Evolutionary conservation across 129 eudicot genomes (phyloP).

Genomic region (Chrysanthemum seticuspe): DNA sequence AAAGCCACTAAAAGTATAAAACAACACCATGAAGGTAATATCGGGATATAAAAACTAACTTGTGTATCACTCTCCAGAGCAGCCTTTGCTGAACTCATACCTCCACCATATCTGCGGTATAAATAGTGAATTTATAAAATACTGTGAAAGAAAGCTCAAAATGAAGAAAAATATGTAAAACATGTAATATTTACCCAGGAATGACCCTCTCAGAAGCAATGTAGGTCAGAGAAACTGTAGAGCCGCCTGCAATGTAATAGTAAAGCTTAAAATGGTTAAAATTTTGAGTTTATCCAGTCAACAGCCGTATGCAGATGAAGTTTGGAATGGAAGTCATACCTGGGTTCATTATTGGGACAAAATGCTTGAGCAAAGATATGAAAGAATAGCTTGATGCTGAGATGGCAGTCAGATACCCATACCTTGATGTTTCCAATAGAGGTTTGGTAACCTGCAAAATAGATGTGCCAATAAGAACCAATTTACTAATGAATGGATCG

Average conservation of each 20-base stretch:
- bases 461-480: not conserved
- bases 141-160: not conserved
- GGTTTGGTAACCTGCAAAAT: conserved; percentile 16
- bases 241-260: conserved; percentile 11
- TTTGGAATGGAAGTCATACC: not conserved
- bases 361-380: conserved; percentile 17
- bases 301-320: not conserved
- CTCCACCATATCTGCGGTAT: conserved; percentile 77
- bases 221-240: conserved; percentile 18
- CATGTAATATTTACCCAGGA: conserved; percentile 4
- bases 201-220: conserved; percentile 20
- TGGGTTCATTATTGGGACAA: conserved; percentile 20
- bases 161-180: not conserved
- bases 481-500: not conserved
- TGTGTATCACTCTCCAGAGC: conserved; percentile 91
- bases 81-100: conserved; percentile 97
- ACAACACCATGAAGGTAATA: not conserved
- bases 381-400: conserved; percentile 20
- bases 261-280: not conserved
- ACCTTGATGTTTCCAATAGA: conserved; percentile 14
- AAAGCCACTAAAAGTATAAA: not conserved
- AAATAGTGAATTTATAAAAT: not conserved
- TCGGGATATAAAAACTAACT: conserved; percentile 31
- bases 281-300: not conserved
- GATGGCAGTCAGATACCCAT: conserved; percentile 19